A percentile compares a stretch with the other conserved stretches of the same genome.
Conservation (phyloP, 192 early-diverging fungal species). For the Backusella westeae region DNA sequence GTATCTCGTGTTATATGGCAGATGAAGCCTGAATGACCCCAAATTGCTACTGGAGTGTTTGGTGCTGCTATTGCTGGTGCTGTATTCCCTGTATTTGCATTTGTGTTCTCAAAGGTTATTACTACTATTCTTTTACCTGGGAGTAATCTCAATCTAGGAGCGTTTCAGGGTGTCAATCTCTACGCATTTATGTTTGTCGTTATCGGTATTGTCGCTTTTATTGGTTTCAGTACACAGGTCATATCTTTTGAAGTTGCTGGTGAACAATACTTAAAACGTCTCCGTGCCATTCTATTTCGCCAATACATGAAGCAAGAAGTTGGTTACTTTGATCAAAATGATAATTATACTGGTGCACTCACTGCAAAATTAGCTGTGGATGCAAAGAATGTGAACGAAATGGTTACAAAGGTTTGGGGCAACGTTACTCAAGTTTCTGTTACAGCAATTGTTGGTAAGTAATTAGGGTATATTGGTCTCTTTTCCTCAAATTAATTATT, state of each 20-base stretch:
- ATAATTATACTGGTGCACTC: slow-evolving; percentile 72
- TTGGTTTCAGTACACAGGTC: slow-evolving; percentile 12
- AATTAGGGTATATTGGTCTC: no score
- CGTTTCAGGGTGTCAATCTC: slow-evolving; percentile 22
- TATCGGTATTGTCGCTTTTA: slow-evolving; percentile 16
- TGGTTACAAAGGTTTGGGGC: slow-evolving; percentile 53
- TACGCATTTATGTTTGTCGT: slow-evolving; percentile 27
- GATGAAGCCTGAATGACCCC: slow-evolving; percentile 52
- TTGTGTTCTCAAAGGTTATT: slow-evolving; percentile 52
- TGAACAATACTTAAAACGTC: slow-evolving; percentile 14
- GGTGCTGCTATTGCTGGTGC: slow-evolving; percentile 67
- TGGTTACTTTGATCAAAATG: slow-evolving; percentile 79
- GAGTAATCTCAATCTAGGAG: slow-evolving; percentile 15
- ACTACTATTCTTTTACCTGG: slow-evolving; percentile 40
- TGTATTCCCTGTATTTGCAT: slow-evolving; percentile 75
- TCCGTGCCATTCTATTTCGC: slow-evolving; percentile 48
- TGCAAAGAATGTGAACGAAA: slow-evolving; percentile 49
- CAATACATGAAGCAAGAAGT: slow-evolving; percentile 82
- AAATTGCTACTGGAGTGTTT: slow-evolving; percentile 55
- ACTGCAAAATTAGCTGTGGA: slow-evolving; percentile 79
- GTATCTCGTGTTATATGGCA: slow-evolving; percentile 45
- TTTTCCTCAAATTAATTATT: neutral
- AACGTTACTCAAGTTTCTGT: slow-evolving; percentile 31
- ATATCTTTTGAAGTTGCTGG: slow-evolving; percentile 29
- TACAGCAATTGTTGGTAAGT: slow-evolving; percentile 25